Percentiles rank a stretch among this genome's conserved stretches.
Evolutionary conservation across 116 monocot genomes (phyloP).

Genomic region (Dioscorea cayenensis): DNA sequence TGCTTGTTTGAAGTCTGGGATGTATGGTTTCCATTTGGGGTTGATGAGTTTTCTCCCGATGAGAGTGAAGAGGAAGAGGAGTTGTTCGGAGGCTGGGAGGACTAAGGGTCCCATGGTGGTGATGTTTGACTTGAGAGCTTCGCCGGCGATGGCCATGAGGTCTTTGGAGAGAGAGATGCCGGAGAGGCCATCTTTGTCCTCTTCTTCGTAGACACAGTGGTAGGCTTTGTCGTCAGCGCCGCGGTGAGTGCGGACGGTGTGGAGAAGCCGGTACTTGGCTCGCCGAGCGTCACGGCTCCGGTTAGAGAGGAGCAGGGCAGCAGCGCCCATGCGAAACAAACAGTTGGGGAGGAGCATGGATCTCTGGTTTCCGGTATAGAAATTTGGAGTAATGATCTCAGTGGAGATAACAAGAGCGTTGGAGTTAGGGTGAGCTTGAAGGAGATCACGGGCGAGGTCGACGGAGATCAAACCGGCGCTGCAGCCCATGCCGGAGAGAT

Average conservation of each 20-base stretch:
- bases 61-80: slow-evolving; percentile 55
- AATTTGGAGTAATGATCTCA: slow-evolving; percentile 8
- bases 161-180: slow-evolving; percentile 68
- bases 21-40: slow-evolving; percentile 64
- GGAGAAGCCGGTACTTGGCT: slow-evolving; percentile 63
- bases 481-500: slow-evolving; percentile 33
- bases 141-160: slow-evolving; percentile 71
- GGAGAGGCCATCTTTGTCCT: slow-evolving; percentile 35
- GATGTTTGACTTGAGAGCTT: slow-evolving; percentile 69
- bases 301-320: slow-evolving; percentile 54
- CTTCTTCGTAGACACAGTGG: slow-evolving; percentile 72
- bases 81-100: slow-evolving; percentile 63
- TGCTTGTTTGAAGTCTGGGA: slow-evolving; percentile 78
- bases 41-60: slow-evolving; percentile 41
- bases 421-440: slow-evolving; percentile 12
- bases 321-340: slow-evolving; percentile 64
- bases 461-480: slow-evolving; percentile 22
- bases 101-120: slow-evolving; percentile 62
- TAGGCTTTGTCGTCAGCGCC: slow-evolving; percentile 71
- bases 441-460: slow-evolving; percentile 18
- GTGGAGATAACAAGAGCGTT: slow-evolving; percentile 5
- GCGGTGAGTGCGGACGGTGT: slow-evolving; percentile 64
- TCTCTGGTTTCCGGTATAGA: slow-evolving; percentile 25
- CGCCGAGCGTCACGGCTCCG: slow-evolving; percentile 22
- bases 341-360: slow-evolving; percentile 72